Conservation (phyloP, 768 basidiomycete genomes). For the Hemileccinum rubropunctum region DNA sequence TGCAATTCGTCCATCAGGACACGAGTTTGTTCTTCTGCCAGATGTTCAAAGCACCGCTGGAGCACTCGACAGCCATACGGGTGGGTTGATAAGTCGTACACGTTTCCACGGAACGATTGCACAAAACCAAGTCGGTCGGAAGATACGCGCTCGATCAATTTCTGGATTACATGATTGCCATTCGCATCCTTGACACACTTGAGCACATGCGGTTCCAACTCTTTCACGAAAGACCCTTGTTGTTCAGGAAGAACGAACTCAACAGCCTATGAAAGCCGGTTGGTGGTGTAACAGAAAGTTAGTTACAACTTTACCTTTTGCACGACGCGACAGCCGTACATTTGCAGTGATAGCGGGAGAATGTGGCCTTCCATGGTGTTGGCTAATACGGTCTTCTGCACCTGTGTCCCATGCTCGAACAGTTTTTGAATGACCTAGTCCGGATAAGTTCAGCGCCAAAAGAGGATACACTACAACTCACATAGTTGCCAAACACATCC, state of each 20-base stretch:
- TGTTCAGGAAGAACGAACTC: conserved; percentile 79
- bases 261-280: conserved; percentile 57
- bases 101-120: conserved; percentile 69
- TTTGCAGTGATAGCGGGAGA: conserved; percentile 75
- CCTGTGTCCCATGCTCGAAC: conserved; percentile 79
- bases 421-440: conserved; percentile 87
- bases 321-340: conserved; percentile 96
- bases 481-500: conserved; percentile 97
- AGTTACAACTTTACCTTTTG: conserved; percentile 64
- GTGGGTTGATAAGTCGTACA: conserved; percentile 80
- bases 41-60: conserved; percentile 87
- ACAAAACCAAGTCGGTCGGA: conserved; percentile 78
- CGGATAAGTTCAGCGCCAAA: conserved; percentile 6
- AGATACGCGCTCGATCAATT: conserved; percentile 77
- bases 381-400: conserved; percentile 69
- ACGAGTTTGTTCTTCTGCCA: conserved; percentile 64
- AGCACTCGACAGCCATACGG: conserved; percentile 94
- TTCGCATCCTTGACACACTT: conserved; percentile 88
- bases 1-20: conserved; percentile 83
- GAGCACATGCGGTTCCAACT: conserved; percentile 77
- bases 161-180: conserved; percentile 95
- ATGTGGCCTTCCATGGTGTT: conserved; percentile 76
- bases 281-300: background rate
- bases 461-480: conserved; percentile 35
- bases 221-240: conserved; percentile 69